These are phyloP conservation scores for Ganoderma resinaceum DNA, from an alignment of 1,284 basidiomycete species.

Conservation along the genomic window DNA sequence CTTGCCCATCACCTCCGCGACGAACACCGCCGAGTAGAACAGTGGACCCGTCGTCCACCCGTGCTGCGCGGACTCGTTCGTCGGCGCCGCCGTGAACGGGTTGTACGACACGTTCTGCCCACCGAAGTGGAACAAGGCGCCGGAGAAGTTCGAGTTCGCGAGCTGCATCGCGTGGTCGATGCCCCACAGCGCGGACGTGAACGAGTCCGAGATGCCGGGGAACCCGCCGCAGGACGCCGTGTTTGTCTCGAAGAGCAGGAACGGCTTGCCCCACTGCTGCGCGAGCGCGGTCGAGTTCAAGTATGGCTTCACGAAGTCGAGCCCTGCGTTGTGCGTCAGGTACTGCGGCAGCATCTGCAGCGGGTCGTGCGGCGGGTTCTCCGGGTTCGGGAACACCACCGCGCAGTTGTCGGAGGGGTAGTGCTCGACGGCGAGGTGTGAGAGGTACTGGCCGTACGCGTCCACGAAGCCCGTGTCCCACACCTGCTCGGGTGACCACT, in stretches of 20 bases:
- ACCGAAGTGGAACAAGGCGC: constrained; percentile 67
- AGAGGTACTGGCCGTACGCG: constrained; percentile 47
- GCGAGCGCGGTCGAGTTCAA: constrained; percentile 56
- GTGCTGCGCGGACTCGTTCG: constrained; percentile 60
- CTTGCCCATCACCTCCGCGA: constrained; percentile 72
- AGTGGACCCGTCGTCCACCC: constrained; percentile 70
- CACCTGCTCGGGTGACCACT: constrained; percentile 44
- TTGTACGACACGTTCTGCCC: constrained; percentile 74
- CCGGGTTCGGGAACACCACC: constrained; percentile 41
- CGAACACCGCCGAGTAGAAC: constrained; percentile 71
- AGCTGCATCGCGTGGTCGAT: constrained; percentile 45
- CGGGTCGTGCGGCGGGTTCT: constrained; percentile 44
- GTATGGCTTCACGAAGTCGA: constrained; percentile 56
- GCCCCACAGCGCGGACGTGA: constrained; percentile 56
- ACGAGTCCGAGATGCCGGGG: constrained; percentile 70
- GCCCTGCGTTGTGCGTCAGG: constrained; percentile 61
- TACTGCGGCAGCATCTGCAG: constrained; percentile 61
- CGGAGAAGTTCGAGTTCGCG: constrained; percentile 66
- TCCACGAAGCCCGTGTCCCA: constrained; percentile 57
- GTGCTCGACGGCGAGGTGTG: constrained; percentile 55
- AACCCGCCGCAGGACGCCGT: constrained; percentile 85
- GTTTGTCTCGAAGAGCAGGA: constrained; percentile 81
- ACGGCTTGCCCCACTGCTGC: constrained; percentile 47
- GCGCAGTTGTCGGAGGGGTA: constrained; percentile 56
- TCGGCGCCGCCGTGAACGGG: constrained; percentile 64